phyloP scores from a whole-genome alignment of 2,329 filamentous ascomycete species.

The Seiridium unicorne region DNA sequence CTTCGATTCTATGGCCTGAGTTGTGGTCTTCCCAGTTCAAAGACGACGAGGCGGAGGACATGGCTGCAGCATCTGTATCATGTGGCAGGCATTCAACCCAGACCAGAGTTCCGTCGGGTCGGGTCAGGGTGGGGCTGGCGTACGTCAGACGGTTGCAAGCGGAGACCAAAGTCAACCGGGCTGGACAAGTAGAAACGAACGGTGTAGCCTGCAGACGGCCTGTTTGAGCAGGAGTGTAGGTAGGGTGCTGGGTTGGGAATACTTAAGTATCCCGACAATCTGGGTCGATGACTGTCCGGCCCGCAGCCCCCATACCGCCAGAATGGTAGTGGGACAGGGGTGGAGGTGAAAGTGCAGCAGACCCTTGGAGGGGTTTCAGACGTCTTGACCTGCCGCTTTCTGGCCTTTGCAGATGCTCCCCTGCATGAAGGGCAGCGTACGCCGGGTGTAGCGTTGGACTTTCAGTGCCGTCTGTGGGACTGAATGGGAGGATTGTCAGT shows the following conservation, averaged over 20 bases:
- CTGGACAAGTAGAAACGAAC: neutral
- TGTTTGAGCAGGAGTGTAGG: neutral
- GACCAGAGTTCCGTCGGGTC: too few species aligned
- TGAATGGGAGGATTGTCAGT: too few species aligned
- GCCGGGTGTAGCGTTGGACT: too few species aligned
- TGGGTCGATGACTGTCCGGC: neutral
- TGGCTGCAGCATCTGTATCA: neutral
- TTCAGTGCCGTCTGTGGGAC: too few species aligned
- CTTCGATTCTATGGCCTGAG: constrained; percentile 9
- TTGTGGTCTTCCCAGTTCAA: neutral
- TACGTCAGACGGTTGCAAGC: neutral
- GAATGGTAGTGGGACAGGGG: constrained; percentile 1
- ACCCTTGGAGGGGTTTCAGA: neutral
- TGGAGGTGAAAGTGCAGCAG: neutral
- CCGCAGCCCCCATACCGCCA: neutral
- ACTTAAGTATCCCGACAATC: neutral
- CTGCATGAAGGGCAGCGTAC: too few species aligned
- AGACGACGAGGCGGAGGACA: neutral
- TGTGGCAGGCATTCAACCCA: too few species aligned
- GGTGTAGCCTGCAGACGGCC: neutral
- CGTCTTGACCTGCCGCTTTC: neutral
- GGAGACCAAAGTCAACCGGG: too few species aligned
- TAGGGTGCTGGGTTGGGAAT: neutral
- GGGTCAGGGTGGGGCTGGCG: too few species aligned
- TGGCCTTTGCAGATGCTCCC: neutral